These are phyloP conservation scores for Poterioochromonas sp. DNA, from an alignment of 352 stramenopile species.

Conservation along the genomic window DNA sequence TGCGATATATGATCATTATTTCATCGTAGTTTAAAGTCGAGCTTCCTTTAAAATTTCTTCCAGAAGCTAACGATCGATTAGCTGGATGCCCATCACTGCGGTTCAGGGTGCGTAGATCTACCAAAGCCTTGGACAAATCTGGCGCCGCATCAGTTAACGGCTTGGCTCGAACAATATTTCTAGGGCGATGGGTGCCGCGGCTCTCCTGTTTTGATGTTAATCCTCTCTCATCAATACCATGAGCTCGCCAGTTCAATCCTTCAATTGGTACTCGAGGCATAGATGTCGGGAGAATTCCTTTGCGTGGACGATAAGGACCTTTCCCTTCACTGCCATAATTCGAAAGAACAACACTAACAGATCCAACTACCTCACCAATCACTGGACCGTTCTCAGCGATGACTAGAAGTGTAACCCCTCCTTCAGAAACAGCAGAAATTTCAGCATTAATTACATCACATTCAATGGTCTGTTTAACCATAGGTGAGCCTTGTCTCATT, in stretches of 20 bases:
- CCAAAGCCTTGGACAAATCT: slow-evolving; percentile 57
- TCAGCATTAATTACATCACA: slow-evolving; percentile 47
- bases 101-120: slow-evolving; percentile 2
- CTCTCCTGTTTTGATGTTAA: not conserved
- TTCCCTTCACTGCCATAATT: slow-evolving; percentile 59
- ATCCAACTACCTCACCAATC: slow-evolving; percentile 49
- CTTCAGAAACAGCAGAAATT: not conserved
- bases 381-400: slow-evolving; percentile 37
- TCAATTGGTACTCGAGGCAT: not conserved
- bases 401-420: slow-evolving; percentile 26
- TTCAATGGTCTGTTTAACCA: slow-evolving; percentile 77
- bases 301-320: slow-evolving; percentile 34
- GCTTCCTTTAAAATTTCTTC: not conserved
- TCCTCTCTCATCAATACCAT: not conserved
- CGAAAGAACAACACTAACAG: slow-evolving; percentile 70
- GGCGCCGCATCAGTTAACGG: slow-evolving; percentile 61
- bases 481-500: slow-evolving; percentile 68
- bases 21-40: slow-evolving; percentile 42
- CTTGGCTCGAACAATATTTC: slow-evolving; percentile 61
- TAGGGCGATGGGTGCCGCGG: slow-evolving; percentile 34
- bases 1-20: slow-evolving; percentile 36
- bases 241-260: slow-evolving; percentile 39
- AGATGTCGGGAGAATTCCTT: not conserved
- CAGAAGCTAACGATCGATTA: slow-evolving; percentile 34
- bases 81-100: not conserved